phyloP scores from a whole-genome alignment of 2,329 filamentous ascomycete species.

The Colletotrichum echinochloae region DNA sequence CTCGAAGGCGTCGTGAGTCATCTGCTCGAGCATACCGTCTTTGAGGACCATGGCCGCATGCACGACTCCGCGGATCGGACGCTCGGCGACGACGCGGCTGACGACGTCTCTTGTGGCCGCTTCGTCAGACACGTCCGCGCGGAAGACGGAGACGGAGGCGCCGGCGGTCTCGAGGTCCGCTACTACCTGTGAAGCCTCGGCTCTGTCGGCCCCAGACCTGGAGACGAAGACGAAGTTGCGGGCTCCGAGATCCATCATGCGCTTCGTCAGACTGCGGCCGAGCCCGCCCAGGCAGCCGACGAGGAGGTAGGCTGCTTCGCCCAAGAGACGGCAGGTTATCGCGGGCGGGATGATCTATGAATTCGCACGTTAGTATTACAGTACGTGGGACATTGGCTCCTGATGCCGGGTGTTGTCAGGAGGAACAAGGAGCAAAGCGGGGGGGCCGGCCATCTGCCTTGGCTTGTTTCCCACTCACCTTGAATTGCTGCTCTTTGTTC shows the following conservation, averaged over 20 bases:
- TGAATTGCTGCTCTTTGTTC: neutral
- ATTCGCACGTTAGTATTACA: neutral
- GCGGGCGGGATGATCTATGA: neutral
- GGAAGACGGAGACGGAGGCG: neutral
- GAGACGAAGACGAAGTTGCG: slow-evolving; percentile 49
- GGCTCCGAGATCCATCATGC: slow-evolving; percentile 49
- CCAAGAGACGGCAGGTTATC: neutral
- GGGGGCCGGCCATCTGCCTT: no score
- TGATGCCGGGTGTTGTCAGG: neutral
- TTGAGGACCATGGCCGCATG: slow-evolving; percentile 9
- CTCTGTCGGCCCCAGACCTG: slow-evolving; percentile 46
- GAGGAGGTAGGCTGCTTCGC: neutral
- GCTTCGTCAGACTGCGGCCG: slow-evolving; percentile 48
- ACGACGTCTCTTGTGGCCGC: neutral
- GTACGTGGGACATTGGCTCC: neutral
- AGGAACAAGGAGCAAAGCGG: neutral
- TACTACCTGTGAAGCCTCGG: slow-evolving; percentile 42
- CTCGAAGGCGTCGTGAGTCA: slow-evolving; percentile 40
- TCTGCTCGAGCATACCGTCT: neutral
- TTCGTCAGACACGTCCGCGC: slow-evolving; percentile 3
- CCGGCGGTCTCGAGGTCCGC: slow-evolving; percentile 45
- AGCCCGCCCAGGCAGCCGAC: slow-evolving; percentile 50
- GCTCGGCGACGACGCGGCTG: neutral
- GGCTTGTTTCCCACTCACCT: neutral
- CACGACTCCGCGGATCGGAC: neutral